Conservation (phyloP, 2,329 filamentous ascomycete genomes). For the Scedosporium minutisporum region DNA sequence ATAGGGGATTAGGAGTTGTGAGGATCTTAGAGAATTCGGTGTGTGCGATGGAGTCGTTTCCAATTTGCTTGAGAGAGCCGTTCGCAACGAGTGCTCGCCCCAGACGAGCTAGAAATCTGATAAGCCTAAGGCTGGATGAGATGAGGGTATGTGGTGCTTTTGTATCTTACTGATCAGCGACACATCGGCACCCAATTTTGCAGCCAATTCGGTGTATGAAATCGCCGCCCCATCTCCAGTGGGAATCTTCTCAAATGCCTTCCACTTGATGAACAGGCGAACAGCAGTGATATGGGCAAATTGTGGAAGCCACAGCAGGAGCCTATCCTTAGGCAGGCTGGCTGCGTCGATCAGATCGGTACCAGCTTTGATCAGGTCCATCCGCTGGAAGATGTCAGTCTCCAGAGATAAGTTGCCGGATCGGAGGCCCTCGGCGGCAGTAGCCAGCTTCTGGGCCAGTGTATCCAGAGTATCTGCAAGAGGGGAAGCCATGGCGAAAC, state of each 20-base stretch:
- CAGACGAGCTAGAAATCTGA: background rate
- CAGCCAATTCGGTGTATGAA: conserved; percentile 18
- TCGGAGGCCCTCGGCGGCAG: background rate
- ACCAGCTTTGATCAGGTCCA: background rate
- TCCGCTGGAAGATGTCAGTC: background rate
- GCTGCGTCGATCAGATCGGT: background rate
- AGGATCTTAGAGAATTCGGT: background rate
- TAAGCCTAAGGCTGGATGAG: background rate
- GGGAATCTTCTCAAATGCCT: background rate
- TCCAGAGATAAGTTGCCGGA: background rate
- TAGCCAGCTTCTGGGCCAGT: background rate
- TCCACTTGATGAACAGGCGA: background rate
- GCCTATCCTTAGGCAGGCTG: background rate
- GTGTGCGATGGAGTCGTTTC: background rate
- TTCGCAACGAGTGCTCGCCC: background rate
- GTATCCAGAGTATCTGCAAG: background rate
- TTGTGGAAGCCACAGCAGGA: background rate
- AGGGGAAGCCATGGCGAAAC: background rate
- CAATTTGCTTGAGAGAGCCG: background rate
- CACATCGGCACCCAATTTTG: conserved; percentile 16
- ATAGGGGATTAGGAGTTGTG: background rate
- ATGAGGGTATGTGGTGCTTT: background rate
- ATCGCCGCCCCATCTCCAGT: conserved; percentile 11
- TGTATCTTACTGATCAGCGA: conserved; percentile 14
- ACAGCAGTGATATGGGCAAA: background rate